A percentile compares a stretch with the other conserved stretches of the same genome.
Conservation (phyloP, 495 filamentous ascomycete genomes). For the Trichoderma parareesei region DNA sequence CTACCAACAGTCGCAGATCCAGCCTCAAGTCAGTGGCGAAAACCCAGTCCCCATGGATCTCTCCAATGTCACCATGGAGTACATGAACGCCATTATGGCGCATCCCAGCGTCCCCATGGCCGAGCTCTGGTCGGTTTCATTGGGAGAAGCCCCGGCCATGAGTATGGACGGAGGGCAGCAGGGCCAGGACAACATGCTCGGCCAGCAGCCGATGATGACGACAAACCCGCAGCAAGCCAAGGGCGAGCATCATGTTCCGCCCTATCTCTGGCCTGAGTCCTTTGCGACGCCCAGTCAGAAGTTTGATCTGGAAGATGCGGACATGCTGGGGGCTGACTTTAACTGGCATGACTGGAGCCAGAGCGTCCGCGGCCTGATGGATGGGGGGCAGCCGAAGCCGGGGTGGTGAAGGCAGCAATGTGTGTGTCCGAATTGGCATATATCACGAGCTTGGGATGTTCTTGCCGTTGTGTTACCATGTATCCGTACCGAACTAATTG, state of each 20-base stretch:
- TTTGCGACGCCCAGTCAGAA: background rate
- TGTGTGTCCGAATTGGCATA: background rate
- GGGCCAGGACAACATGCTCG: background rate
- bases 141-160: background rate
- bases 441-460: background rate
- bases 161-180: background rate
- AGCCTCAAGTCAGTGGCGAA: background rate
- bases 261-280: conserved; percentile 2
- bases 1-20: too few species aligned
- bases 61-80: background rate
- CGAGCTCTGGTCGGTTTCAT: background rate
- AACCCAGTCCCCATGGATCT: background rate
- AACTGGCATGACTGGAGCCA: conserved; percentile 10
- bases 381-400: background rate
- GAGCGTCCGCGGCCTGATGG: background rate
- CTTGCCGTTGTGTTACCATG: too few species aligned
- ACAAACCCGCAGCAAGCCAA: background rate
- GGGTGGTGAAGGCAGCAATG: background rate
- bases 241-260: background rate
- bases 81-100: conserved; percentile 4
- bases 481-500: too few species aligned
- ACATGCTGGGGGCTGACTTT: conserved; percentile 8
- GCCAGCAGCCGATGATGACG: background rate
- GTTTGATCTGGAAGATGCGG: background rate
- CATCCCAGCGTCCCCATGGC: background rate